phyloP scores from a whole-genome alignment of 2,329 filamentous ascomycete genomes.

The Fusarium hostae region DNA sequence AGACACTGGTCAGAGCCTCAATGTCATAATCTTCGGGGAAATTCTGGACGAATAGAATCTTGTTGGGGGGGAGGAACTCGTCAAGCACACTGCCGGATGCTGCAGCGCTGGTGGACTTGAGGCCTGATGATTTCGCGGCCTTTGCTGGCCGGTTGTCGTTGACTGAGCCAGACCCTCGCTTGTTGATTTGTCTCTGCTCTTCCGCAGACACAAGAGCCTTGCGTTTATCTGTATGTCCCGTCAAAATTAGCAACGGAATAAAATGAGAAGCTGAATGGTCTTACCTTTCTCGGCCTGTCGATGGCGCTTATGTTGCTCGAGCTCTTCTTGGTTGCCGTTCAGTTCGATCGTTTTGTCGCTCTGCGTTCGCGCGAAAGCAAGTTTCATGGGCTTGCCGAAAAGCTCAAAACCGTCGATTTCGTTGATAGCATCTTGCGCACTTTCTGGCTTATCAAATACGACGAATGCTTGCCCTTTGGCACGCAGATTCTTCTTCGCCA shows the following conservation, averaged over 20 bases:
- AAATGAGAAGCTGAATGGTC: conserved; percentile 11
- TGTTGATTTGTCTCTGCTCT: conserved; percentile 81
- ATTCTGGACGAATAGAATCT: conserved; percentile 94
- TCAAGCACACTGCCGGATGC: conserved; percentile 85
- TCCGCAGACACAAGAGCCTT: conserved; percentile 85
- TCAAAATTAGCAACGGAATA: neutral
- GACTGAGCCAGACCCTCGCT: conserved; percentile 65
- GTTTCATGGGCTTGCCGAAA: conserved; percentile 88
- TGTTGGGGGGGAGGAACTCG: conserved; percentile 97
- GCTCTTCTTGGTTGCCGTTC: conserved; percentile 79
- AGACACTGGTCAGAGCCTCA: conserved; percentile 82
- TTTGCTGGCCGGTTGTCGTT: conserved; percentile 71
- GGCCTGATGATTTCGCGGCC: conserved; percentile 67
- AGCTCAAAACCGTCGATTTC: conserved; percentile 93
- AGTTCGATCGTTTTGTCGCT: conserved; percentile 88
- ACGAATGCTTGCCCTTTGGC: conserved; percentile 96
- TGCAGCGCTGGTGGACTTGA: conserved; percentile 78
- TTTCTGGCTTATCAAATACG: conserved; percentile 84
- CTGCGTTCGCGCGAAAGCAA: conserved; percentile 82
- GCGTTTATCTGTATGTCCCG: conserved; percentile 69
- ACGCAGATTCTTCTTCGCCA: conserved; percentile 89
- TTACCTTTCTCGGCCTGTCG: conserved; percentile 90
- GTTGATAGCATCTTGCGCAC: conserved; percentile 84
- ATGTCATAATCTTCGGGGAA: conserved; percentile 87
- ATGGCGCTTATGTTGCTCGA: conserved; percentile 87